Conservation (phyloP, 805 yeast species). For the Hanseniaspora hatyaiensis region DNA sequence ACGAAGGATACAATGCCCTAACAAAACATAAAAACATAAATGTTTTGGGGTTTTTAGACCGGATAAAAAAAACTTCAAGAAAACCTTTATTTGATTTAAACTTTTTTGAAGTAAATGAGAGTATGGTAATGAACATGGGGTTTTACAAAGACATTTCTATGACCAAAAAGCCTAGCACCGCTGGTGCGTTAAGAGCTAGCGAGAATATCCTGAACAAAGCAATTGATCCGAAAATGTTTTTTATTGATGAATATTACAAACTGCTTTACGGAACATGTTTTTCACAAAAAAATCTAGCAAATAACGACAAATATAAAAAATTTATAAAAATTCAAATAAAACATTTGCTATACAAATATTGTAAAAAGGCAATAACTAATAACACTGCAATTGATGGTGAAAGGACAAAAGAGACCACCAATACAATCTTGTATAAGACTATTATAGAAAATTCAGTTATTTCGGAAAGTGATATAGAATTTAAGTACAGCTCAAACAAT, state of each 20-base stretch:
- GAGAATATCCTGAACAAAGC: not conserved
- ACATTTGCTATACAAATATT: conserved; percentile 7
- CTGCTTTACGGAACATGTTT: conserved; percentile 29
- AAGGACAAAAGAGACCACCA: conserved; percentile 26
- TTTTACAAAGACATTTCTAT: conserved; percentile 1
- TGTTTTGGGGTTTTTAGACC: conserved; percentile 7
- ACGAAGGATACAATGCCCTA: not conserved
- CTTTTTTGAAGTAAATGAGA: not conserved
- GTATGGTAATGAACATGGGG: not conserved
- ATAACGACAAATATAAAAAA: conserved; percentile 38
- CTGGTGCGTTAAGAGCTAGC: not conserved
- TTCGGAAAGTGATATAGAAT: conserved; percentile 22
- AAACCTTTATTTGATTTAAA: not conserved
- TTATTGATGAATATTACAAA: conserved; percentile 30
- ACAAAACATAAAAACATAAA: not conserved
- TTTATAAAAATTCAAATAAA: conserved; percentile 30
- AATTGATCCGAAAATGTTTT: conserved; percentile 22
- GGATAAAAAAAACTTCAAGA: not conserved
- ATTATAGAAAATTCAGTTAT: conserved; percentile 26
- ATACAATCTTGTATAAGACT: conserved; percentile 21
- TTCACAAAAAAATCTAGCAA: conserved; percentile 34
- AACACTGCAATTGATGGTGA: conserved; percentile 23
- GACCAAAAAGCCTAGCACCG: not conserved
- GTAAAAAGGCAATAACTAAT: conserved; percentile 31
- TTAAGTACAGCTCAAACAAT: conserved; percentile 10